phyloP scores from a whole-genome alignment of 495 filamentous ascomycete genomes.

The Trichoderma asperelloides region DNA sequence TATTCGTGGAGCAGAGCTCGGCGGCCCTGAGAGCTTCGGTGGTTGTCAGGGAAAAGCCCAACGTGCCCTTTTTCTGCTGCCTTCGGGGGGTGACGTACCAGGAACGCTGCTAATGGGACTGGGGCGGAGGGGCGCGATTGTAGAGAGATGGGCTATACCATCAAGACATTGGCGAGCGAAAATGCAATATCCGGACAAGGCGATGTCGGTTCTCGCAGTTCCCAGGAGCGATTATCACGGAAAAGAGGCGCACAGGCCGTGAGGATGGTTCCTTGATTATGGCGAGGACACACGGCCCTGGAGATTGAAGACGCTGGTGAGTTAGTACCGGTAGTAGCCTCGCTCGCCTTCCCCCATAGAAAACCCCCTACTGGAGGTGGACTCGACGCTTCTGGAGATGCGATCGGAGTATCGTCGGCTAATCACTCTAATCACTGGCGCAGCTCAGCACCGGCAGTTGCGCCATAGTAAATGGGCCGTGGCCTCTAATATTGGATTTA shows the following conservation, averaged over 20 bases:
- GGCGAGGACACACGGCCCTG: background rate
- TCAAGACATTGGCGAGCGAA: background rate
- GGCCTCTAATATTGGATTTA: no score
- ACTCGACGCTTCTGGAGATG: background rate
- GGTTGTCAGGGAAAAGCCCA: background rate
- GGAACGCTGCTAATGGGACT: background rate
- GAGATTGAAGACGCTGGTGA: background rate
- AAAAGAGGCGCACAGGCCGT: background rate
- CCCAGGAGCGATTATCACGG: background rate
- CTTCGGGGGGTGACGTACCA: background rate
- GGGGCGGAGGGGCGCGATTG: background rate
- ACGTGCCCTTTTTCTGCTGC: background rate
- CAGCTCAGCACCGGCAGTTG: background rate
- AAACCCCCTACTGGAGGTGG: background rate
- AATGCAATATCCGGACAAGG: background rate
- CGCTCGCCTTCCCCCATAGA: background rate
- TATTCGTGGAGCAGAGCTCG: background rate
- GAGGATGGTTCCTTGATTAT: background rate
- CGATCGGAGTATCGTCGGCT: constrained; percentile 1
- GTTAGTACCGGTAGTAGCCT: background rate
- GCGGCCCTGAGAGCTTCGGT: background rate
- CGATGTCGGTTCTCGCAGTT: background rate
- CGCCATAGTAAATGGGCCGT: no score
- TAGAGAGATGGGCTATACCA: background rate
- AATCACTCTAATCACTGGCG: background rate